A percentile compares a stretch with the other conserved stretches of the same genome.
Evolutionary conservation across 2,329 filamentous ascomycete genomes (phyloP).

Genomic region (Dryadomyces sulphureus): DNA sequence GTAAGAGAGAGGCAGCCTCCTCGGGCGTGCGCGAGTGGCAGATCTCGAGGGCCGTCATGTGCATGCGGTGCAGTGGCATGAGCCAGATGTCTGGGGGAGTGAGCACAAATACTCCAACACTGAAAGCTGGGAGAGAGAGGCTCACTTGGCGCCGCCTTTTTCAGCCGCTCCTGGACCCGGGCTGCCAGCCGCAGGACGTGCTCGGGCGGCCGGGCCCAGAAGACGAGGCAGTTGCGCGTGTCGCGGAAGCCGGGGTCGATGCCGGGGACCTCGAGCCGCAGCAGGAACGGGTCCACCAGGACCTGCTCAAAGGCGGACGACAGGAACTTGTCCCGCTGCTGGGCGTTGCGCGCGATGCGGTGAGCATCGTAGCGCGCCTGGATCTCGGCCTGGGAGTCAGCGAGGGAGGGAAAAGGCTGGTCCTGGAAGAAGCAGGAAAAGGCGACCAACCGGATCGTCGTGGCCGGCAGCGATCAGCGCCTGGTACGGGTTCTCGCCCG

Average conservation of each 20-base stretch:
- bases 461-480: constrained; percentile 54
- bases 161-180: constrained; percentile 53
- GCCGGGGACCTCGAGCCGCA: constrained; percentile 48
- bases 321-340: constrained; percentile 63
- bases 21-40: constrained; percentile 60
- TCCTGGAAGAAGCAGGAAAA: background rate
- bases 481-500: constrained; percentile 60
- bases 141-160: constrained; percentile 54
- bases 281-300: constrained; percentile 60
- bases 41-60: constrained; percentile 75
- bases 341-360: constrained; percentile 56
- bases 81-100: constrained; percentile 46
- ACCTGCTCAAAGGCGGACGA: constrained; percentile 53
- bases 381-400: constrained; percentile 50
- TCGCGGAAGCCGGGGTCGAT: constrained; percentile 59
- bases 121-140: constrained; percentile 5
- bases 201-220: constrained; percentile 74
- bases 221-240: constrained; percentile 65
- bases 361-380: constrained; percentile 62
- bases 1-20: constrained; percentile 51
- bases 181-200: constrained; percentile 53
- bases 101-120: no score
- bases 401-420: background rate
- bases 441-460: constrained; percentile 44
- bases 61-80: constrained; percentile 64